phyloP scores from a whole-genome alignment of 1,139 yeast species.

The Scheffersomyces insectosa region DNA sequence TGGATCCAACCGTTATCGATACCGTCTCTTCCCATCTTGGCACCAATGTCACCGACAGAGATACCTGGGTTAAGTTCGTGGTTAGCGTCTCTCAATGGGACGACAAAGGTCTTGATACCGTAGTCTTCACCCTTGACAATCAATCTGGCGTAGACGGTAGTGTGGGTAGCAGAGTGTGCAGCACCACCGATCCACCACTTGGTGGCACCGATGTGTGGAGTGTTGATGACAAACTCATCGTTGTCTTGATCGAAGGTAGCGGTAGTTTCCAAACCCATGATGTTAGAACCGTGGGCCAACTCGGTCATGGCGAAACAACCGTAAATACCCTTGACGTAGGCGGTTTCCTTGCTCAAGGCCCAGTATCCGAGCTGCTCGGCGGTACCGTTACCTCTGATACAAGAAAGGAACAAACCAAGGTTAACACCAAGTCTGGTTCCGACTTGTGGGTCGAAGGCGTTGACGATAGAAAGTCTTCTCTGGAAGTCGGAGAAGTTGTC shows the following conservation, averaged over 20 bases:
- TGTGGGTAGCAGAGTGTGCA: slow-evolving; percentile 51
- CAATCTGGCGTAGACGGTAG: slow-evolving; percentile 44
- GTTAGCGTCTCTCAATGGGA: slow-evolving; percentile 47
- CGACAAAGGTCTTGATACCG: slow-evolving; percentile 51
- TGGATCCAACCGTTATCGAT: slow-evolving; percentile 55
- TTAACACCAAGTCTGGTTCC: slow-evolving; percentile 31
- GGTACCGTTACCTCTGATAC: slow-evolving; percentile 34
- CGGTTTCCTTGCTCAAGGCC: slow-evolving; percentile 40
- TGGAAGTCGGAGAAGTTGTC: slow-evolving; percentile 39
- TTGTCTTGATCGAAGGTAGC: slow-evolving; percentile 43
- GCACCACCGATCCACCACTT: slow-evolving; percentile 58
- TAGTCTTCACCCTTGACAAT: slow-evolving; percentile 46
- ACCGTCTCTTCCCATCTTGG: slow-evolving; percentile 53
- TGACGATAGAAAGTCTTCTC: slow-evolving; percentile 34
- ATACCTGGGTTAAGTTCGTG: slow-evolving; percentile 48
- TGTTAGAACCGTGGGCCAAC: slow-evolving; percentile 52
- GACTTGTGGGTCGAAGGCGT: slow-evolving; percentile 31
- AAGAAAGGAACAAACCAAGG: slow-evolving; percentile 31
- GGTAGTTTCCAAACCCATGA: slow-evolving; percentile 48
- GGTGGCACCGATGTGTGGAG: slow-evolving; percentile 52
- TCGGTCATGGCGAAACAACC: slow-evolving; percentile 55
- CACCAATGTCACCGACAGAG: slow-evolving; percentile 48
- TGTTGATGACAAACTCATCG: slow-evolving; percentile 46
- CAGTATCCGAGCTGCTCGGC: slow-evolving; percentile 41
- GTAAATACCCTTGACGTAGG: slow-evolving; percentile 36